A percentile compares a stretch with the other conserved stretches of the same genome.
Conservation (phyloP, 345 rosid genomes). For the Carallia pectinifolia region DNA sequence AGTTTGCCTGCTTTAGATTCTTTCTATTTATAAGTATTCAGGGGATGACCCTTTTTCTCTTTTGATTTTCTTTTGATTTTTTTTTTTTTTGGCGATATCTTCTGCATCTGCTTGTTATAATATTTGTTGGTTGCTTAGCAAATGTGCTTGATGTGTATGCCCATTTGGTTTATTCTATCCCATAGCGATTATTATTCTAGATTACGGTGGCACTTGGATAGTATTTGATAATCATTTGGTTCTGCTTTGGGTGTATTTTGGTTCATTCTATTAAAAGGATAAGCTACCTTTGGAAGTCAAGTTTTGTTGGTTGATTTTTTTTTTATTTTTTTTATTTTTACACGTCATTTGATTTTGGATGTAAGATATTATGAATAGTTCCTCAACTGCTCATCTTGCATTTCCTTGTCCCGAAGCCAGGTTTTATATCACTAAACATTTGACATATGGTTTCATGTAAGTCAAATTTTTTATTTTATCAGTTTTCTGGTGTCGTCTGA, state of each 20-base stretch:
- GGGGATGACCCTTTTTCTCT: neutral
- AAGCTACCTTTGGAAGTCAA: neutral
- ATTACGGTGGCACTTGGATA: neutral
- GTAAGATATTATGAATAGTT: neutral
- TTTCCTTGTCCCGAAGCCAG: no score
- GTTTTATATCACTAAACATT: neutral
- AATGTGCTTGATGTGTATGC: neutral
- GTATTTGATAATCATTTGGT: neutral
- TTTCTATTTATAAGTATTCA: no score
- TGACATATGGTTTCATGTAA: neutral
- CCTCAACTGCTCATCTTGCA: neutral
- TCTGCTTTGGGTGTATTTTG: neutral
- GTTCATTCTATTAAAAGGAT: neutral
- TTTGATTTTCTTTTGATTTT: neutral
- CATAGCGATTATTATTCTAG: neutral
- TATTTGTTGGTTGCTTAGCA: neutral
- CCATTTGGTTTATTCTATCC: neutral
- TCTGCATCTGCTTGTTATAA: neutral
- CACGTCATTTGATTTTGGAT: neutral
- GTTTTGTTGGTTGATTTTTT: neutral
- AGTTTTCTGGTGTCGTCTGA: constrained; percentile 2
- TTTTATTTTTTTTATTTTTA: neutral
- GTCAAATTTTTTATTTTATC: neutral
- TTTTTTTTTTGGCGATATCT: neutral
- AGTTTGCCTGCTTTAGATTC: no score